Evolutionary conservation across 2,329 filamentous ascomycete genomes (phyloP).

Genomic region (Cercospora sojina): DNA sequence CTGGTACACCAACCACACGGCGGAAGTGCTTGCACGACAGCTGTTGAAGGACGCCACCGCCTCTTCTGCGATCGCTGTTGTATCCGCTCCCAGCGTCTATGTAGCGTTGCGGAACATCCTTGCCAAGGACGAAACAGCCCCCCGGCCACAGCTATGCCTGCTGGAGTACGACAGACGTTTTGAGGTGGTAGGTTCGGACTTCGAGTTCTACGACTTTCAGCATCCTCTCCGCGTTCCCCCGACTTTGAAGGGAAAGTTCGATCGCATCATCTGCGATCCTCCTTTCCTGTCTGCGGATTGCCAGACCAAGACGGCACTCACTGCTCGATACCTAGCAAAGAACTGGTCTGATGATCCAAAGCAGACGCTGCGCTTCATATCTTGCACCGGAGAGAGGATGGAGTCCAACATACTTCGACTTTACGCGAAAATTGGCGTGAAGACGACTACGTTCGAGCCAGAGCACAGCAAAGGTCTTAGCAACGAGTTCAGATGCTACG

Average conservation of each 20-base stretch:
- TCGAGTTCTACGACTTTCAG: conserved; percentile 71
- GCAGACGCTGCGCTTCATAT: conserved; percentile 51
- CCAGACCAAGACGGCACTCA: conserved; percentile 76
- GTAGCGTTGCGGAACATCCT: conserved; percentile 69
- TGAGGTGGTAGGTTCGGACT: conserved; percentile 71
- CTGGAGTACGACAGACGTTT: conserved; percentile 76
- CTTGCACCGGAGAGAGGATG: conserved; percentile 80
- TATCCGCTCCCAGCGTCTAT: conserved; percentile 76
- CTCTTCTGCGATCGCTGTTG: conserved; percentile 60
- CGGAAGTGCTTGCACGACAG: conserved; percentile 61
- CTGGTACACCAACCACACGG: conserved; percentile 74
- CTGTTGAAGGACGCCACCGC: conserved; percentile 62
- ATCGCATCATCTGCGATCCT: conserved; percentile 72
- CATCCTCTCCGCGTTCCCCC: conserved; percentile 62
- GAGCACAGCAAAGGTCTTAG: conserved; percentile 70
- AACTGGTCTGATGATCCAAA: conserved; percentile 37
- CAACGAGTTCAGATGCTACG: conserved; percentile 79
- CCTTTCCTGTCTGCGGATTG: conserved; percentile 79
- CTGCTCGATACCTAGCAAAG: conserved; percentile 69
- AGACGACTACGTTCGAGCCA: conserved; percentile 67
- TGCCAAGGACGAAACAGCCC: conserved; percentile 24
- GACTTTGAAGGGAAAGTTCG: conserved; percentile 62
- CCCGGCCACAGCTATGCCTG: conserved; percentile 60
- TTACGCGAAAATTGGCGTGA: conserved; percentile 63
- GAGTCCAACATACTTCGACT: conserved; percentile 61